These are phyloP conservation scores for Cyclaneusma minus DNA, from an alignment of 2,329 filamentous ascomycete species.

Conservation along the genomic window DNA sequence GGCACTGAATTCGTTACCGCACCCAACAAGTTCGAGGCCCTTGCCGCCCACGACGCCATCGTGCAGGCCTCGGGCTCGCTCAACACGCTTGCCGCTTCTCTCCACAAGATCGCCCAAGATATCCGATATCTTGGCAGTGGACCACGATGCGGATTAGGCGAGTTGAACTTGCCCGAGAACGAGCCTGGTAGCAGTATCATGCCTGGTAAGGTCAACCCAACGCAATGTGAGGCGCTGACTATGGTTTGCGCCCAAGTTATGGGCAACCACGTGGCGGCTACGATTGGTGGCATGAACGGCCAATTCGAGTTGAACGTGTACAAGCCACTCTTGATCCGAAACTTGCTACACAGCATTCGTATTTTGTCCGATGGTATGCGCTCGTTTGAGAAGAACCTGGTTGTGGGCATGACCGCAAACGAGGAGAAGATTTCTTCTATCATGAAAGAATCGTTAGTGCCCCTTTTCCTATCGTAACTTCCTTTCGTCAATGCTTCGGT, in stretches of 20 bases:
- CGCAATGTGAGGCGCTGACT: slow-evolving; percentile 92
- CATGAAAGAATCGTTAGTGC: slow-evolving; percentile 77
- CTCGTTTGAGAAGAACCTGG: slow-evolving; percentile 88
- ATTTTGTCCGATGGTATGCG: slow-evolving; percentile 85
- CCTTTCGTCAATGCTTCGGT: not conserved
- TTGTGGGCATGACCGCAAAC: slow-evolving; percentile 78
- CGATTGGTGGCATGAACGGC: slow-evolving; percentile 89
- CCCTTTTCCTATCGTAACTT: not conserved
- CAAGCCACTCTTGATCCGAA: slow-evolving; percentile 92
- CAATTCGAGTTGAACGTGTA: slow-evolving; percentile 99
- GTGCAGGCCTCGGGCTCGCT: slow-evolving; percentile 87
- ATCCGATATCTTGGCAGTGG: slow-evolving; percentile 94
- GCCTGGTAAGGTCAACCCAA: slow-evolving; percentile 99
- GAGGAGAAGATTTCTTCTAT: slow-evolving; percentile 82
- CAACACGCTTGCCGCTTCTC: slow-evolving; percentile 80
- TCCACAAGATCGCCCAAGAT: slow-evolving; percentile 97
- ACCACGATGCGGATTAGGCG: slow-evolving; percentile 86
- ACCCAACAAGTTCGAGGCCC: slow-evolving; percentile 96
- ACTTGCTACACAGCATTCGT: slow-evolving; percentile 81
- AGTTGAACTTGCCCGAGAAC: slow-evolving; percentile 89
- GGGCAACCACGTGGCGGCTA: slow-evolving; percentile 88
- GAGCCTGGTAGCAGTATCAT: slow-evolving; percentile 97
- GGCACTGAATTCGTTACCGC: slow-evolving; percentile 89
- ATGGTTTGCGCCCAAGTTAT: slow-evolving; percentile 98
- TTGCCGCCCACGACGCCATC: slow-evolving; percentile 89